Evolutionary conservation across 768 basidiomycete species (phyloP).

Genomic region (Termitomyces sp.): DNA sequence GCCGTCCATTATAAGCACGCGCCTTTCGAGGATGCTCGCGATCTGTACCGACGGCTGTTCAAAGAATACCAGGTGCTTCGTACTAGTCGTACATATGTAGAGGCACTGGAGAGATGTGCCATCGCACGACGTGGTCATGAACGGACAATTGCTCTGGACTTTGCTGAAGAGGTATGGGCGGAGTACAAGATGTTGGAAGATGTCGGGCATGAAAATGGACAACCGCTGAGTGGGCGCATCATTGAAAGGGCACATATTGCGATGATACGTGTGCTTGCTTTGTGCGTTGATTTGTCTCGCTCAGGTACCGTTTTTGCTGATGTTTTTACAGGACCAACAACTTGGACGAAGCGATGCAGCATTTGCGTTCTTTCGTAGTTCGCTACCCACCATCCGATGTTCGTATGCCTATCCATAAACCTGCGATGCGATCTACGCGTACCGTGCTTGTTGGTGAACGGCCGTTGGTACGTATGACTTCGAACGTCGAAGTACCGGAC

Average conservation of each 20-base stretch:
- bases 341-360: conserved; percentile 45
- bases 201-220: conserved; percentile 22
- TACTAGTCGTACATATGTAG: conserved; percentile 53
- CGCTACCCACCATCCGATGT: conserved; percentile 59
- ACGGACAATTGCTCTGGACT: conserved; percentile 38
- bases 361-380: conserved; percentile 55
- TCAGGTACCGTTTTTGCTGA: background rate
- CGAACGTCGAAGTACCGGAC: conserved; percentile 56
- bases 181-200: conserved; percentile 53
- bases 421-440: conserved; percentile 50
- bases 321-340: conserved; percentile 35
- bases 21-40: conserved; percentile 39
- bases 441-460: conserved; percentile 46
- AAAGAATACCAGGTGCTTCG: conserved; percentile 31
- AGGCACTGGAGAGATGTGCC: conserved; percentile 65
- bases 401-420: conserved; percentile 34
- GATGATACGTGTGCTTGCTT: conserved; percentile 56
- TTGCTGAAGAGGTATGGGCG: conserved; percentile 60
- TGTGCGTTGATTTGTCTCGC: conserved; percentile 39
- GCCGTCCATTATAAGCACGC: conserved; percentile 62
- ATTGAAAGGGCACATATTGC: conserved; percentile 67
- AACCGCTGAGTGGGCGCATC: conserved; percentile 32
- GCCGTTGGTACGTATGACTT: conserved; percentile 69
- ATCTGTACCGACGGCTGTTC: conserved; percentile 49
- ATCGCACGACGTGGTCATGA: conserved; percentile 36